Evolutionary conservation across 2,329 filamentous ascomycete genomes (phyloP), one percentile per base, ranked within the genome.

Genomic region (Aspergillus sergii): DNA sequence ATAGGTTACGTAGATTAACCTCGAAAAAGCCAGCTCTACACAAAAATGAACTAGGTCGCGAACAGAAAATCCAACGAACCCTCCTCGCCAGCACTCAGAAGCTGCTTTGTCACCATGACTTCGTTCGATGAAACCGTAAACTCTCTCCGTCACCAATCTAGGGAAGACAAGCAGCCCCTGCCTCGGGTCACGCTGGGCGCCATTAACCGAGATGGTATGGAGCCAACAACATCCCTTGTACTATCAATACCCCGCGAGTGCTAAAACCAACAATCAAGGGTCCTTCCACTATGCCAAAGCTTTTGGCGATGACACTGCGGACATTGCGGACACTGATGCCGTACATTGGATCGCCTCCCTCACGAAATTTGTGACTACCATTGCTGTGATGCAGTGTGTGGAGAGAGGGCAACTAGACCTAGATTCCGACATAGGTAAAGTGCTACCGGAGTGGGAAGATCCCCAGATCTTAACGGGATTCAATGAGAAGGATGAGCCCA

Each of bases 351-450:
- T 46, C 43, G 43, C 43, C n/a, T 46, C 43, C 19, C 43, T 8
- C 32, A 78, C 77, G 16, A 80, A 81, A 60, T 73, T 87, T 9
- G 66, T 85, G 60, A 82, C 84, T 1, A 79, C 80, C 0, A 78
- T 87, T 57, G 80, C 84, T 5, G 79, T 79, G 0, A 67, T 88
- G 48, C 83, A 86, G 60, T 79, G 82, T 53, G 83, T 87, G 1
- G 84, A 87, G 36, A 76, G 80, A n/a, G 83, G 83, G 0, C 70
- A 81, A 1, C 65, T 86, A 2, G 67, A 70, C 3, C 73, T 86
- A 0, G 78, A 81, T 19, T 79, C 78, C 5, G 80, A 85, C 59
- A 68, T 86, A 0, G 72, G 75, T 0, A 32, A 65, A 0, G 45
- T 84, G 1, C 72, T 83, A 1, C 85, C 84, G 0, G 82, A 83